phyloP scores from a whole-genome alignment of 169 alveolate genomes.

The Cryptosporidium canis region DNA sequence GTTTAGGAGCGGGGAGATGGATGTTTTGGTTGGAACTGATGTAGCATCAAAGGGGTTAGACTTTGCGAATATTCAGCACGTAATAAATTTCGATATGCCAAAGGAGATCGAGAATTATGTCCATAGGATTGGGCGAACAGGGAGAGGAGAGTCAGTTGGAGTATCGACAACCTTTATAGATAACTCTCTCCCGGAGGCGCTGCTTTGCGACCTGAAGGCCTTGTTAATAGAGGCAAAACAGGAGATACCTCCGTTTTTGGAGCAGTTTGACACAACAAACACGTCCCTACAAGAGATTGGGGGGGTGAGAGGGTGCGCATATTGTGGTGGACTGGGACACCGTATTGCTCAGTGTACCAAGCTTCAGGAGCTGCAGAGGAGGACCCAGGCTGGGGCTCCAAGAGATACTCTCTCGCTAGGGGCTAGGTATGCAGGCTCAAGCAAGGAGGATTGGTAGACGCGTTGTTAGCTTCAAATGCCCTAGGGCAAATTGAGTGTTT shows the following conservation, averaged over 20 bases:
- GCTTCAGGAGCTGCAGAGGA: conserved; percentile 78
- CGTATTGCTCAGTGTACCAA: conserved; percentile 90
- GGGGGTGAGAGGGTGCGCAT: conserved; percentile 92
- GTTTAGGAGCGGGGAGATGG: conserved; percentile 84
- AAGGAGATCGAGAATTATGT: conserved; percentile 95
- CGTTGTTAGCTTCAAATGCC: neutral
- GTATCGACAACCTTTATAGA: conserved; percentile 93
- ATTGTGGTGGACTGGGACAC: conserved; percentile 93
- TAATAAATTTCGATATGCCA: conserved; percentile 99
- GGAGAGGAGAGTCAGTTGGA: conserved; percentile 96
- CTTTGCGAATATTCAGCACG: conserved; percentile 95
- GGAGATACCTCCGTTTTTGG: conserved; percentile 87
- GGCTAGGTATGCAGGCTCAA: conserved; percentile 43
- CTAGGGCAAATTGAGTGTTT: neutral
- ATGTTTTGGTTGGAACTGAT: conserved; percentile 92
- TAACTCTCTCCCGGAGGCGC: conserved; percentile 82
- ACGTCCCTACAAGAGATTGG: conserved; percentile 82
- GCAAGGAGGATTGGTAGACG: conserved; percentile 59
- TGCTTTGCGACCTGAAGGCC: conserved; percentile 89
- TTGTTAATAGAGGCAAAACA: conserved; percentile 90
- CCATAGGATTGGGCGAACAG: conserved; percentile 99
- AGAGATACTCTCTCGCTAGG: conserved; percentile 65
- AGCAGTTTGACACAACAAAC: conserved; percentile 82
- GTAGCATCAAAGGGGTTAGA: conserved; percentile 98
- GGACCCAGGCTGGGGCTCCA: conserved; percentile 48